phyloP scores from a whole-genome alignment of 2,329 filamentous ascomycete species.

The Monosporascus sp. region DNA sequence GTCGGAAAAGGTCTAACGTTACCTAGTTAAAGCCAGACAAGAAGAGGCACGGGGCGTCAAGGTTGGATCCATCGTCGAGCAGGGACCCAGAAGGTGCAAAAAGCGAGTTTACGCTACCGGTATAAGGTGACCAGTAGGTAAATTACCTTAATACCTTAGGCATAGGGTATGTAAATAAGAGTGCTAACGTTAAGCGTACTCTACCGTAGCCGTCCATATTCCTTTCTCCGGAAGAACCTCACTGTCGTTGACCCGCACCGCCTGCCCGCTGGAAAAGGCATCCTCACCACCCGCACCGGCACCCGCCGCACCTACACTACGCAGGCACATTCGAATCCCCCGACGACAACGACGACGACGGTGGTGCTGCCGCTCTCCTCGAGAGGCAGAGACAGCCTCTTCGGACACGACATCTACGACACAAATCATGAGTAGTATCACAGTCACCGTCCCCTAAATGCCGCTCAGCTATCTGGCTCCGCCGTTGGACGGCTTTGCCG shows the following conservation, averaged over 20 bases:
- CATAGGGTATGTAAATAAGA: no score
- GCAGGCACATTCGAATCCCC: background rate
- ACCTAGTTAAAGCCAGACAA: background rate
- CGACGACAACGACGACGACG: background rate
- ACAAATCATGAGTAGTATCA: background rate
- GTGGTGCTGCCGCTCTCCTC: background rate
- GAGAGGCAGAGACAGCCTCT: background rate
- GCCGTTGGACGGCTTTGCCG: conserved; percentile 45
- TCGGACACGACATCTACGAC: background rate
- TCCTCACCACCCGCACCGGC: no score
- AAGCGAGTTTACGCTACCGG: no score
- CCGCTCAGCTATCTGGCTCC: background rate
- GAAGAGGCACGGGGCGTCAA: background rate
- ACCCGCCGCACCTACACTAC: background rate
- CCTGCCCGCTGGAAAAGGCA: no score
- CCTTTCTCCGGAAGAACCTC: no score
- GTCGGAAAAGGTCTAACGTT: background rate
- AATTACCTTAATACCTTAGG: no score
- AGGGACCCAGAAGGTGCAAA: background rate
- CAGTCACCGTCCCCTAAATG: background rate
- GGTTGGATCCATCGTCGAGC: background rate
- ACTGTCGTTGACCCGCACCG: no score
- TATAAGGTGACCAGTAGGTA: no score
- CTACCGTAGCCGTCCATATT: no score
- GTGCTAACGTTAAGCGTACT: no score